Conservation (phyloP, 2,329 filamentous ascomycete genomes). For the Ophiostoma tasmaniense region DNA sequence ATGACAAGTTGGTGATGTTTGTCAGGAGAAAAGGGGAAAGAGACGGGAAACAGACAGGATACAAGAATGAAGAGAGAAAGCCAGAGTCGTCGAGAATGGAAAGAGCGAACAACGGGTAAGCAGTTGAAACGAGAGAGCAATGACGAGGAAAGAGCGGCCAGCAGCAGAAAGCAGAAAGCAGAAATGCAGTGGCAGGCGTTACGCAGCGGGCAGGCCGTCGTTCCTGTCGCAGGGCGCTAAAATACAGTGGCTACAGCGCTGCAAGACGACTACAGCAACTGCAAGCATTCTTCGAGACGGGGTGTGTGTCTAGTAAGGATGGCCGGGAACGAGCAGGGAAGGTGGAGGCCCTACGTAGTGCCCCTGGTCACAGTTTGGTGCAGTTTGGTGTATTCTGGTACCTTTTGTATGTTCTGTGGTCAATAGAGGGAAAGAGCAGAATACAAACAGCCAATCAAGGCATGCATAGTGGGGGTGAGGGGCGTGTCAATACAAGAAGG, state of each 20-base stretch:
- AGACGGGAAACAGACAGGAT: neutral
- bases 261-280: neutral
- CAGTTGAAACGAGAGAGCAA: neutral
- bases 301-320: neutral
- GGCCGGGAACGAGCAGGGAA: constrained; percentile 1
- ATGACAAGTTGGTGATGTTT: neutral
- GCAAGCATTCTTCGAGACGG: neutral
- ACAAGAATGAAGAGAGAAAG: neutral
- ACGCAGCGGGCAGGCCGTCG: neutral
- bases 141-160: constrained; percentile 5
- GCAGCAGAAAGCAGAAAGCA: neutral
- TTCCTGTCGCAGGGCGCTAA: neutral
- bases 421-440: neutral
- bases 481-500: neutral
- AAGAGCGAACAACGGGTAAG: neutral
- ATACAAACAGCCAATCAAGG: neutral
- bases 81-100: neutral
- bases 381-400: too few relatives aligned
- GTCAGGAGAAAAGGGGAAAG: neutral
- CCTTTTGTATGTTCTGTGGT: neutral
- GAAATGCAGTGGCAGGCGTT: neutral
- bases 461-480: neutral
- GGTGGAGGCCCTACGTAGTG: neutral
- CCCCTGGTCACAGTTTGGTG: neutral
- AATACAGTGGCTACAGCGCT: neutral